Percentiles rank a stretch among this genome's conserved stretches.
phyloP scores from a whole-genome alignment of 148 eudicot species.

The Diospyros lotus region DNA sequence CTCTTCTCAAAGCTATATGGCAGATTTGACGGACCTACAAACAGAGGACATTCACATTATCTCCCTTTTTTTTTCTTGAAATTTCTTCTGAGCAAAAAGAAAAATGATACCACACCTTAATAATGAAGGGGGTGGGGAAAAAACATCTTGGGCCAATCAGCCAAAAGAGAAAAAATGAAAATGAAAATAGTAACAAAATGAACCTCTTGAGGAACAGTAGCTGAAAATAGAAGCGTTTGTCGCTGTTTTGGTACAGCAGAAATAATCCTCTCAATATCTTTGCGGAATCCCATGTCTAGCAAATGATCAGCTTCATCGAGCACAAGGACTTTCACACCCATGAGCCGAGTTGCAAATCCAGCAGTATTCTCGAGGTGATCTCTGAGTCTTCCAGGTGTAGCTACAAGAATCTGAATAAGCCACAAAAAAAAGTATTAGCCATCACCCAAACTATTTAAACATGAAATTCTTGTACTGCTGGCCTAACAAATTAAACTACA shows the following conservation, averaged over 20 bases:
- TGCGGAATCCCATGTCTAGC: constrained; percentile 97
- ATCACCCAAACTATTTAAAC: background rate
- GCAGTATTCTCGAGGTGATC: constrained; percentile 92
- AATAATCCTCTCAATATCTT: constrained; percentile 76
- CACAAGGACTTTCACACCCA: constrained; percentile 93
- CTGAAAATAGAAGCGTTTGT: constrained; percentile 91
- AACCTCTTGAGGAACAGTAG: constrained; percentile 85
- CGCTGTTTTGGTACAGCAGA: constrained; percentile 94
- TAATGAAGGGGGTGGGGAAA: no score
- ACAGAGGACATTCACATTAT: constrained; percentile 7
- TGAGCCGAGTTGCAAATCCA: constrained; percentile 83
- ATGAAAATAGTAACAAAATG: constrained; percentile 19
- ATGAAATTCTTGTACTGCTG: constrained; percentile 6
- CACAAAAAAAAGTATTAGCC: background rate
- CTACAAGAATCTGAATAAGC: constrained; percentile 73
- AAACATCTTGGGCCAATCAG: no score
- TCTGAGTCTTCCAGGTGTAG: constrained; percentile 93
- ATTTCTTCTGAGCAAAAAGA: background rate
- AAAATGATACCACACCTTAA: no score
- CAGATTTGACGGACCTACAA: constrained; percentile 85
- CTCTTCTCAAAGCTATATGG: constrained; percentile 83
- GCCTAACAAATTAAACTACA: background rate
- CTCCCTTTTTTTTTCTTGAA: background rate
- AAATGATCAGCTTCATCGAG: constrained; percentile 99
- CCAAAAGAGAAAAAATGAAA: background rate